phyloP scores from a whole-genome alignment of 2,329 filamentous ascomycete species.

The Neurospora crassa region DNA sequence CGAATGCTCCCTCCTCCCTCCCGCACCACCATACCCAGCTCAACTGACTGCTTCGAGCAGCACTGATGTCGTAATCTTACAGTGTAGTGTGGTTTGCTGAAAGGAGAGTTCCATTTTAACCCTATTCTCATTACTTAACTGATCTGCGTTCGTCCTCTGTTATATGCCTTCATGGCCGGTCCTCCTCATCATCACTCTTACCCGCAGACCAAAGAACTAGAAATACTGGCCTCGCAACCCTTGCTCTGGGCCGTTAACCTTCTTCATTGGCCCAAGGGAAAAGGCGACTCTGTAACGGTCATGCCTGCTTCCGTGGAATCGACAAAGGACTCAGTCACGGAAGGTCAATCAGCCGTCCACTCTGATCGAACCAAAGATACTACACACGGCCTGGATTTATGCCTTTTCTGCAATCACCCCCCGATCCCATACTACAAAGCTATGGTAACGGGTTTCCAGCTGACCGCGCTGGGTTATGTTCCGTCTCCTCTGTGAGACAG shows the following conservation, averaged over 20 bases:
- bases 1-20: slow-evolving; percentile 14
- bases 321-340: slow-evolving; percentile 33
- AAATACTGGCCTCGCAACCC: slow-evolving; percentile 12
- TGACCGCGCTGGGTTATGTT: slow-evolving; percentile 6
- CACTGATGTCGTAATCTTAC: slow-evolving; percentile 9
- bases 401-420: slow-evolving; percentile 18
- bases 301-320: slow-evolving; percentile 42
- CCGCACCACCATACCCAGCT: slow-evolving; percentile 12
- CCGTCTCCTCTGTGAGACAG: slow-evolving; percentile 9
- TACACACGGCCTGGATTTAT: slow-evolving; percentile 25
- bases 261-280: slow-evolving; percentile 27
- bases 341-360: slow-evolving; percentile 31
- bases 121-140: slow-evolving; percentile 15
- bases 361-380: slow-evolving; percentile 33
- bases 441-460: slow-evolving; percentile 6
- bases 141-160: slow-evolving; percentile 15
- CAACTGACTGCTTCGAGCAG: slow-evolving; percentile 11
- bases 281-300: slow-evolving; percentile 36
- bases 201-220: slow-evolving; percentile 12
- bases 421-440: slow-evolving; percentile 16
- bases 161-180: slow-evolving; percentile 8
- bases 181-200: slow-evolving; percentile 5
- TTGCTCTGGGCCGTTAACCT: slow-evolving; percentile 5
- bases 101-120: slow-evolving; percentile 3
- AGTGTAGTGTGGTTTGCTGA: slow-evolving; percentile 3